Base-by-base conservation (phyloP, 2,329 filamentous ascomycete genomes). In the Fusarium pseudonygamai region DNA sequence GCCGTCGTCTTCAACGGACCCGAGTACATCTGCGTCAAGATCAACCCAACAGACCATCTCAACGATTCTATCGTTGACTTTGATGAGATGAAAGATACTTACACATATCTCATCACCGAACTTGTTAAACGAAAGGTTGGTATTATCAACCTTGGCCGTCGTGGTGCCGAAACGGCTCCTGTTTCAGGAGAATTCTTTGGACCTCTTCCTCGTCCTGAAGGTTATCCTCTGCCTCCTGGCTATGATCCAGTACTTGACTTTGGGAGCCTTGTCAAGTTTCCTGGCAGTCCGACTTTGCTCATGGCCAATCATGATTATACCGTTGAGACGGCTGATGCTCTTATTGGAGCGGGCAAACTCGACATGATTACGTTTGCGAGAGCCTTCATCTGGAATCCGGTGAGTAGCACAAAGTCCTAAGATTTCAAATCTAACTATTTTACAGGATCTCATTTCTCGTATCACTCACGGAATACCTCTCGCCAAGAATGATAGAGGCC, bases 281-380 rank as follows among this genome's bases (percentile, higher is more conserved):
- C n/a, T 3, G 63, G 63, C 5, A 67, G 63, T 24, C 13, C 32
- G 5, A 39, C 57, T 3, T 34, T 57, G 24, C 63, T 67, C 3
- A 62, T 69, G 63, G 52, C 57, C 3, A 69, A 69, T 16, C 67
- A 69, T 6, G 57, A 62, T 16, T 69, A 69, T 24, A 67, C 67
- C 0, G 50, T 55, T 20, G 57, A 45, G 7, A 24, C 39, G 20
- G 63, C 67, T 4, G 28, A 59, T 16, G 18, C 30, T 7, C 62
- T 67, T 20, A 15, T 49, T 24, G 40, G 24, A 11, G 13, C 9
- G 5, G 49, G 45, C 2, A 34, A 60, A 20, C 46, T 65, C 7
- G 65, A 65, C 7, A 45, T 68, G 61, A 60, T 68, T 14, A 30
- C 46, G 2, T 55, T 68, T 32, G 55, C 53, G 3, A 52, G 61